Base-by-base conservation (phyloP, 257 asterid genomes). In the Solanum rostratum region DNA sequence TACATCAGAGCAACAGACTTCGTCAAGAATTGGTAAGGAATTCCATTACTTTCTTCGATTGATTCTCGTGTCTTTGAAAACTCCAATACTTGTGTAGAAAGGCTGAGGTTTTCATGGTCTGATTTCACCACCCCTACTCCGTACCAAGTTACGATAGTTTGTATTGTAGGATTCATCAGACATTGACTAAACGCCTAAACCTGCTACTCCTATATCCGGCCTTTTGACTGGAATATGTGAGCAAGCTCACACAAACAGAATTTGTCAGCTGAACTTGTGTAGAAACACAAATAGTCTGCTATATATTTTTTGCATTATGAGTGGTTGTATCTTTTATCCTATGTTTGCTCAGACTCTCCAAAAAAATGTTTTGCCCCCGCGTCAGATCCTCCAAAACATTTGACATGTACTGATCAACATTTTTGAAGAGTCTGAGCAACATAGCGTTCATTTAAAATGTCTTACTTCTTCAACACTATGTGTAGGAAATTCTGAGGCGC, bases 11-110 rank as follows among this genome's bases (percentile, higher is more conserved):
- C 41, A 92, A 82, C 87, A 93, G 87, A 85, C 93, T 95, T 88
- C 96, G 92, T 80, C 94, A 89, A 85, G 98, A 95, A 85, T 55
- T 93, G 97, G 97, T 95, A 84, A 82, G 94, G 74, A 22, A 41
- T 71, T 73, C 15, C 49, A 84, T 45, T 55, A 7, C 39, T 81
- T 53, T 68, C 79, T 62, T 73, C 65, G 6, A 52, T 29, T 80
- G 22, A 53, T 79, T 54, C 79, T 29, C 22, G 3, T 19, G 41
- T 66, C 15, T 49, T 10, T 0, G 24, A 2, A n/a, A 73, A 22
- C 59, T 45, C 57, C 59, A 73, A 45, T 0, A 43, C 57, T 45
- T 14, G 79, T 14, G 79, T 70, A 0, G 0, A 69, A 39, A 69
- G 79, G 1, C 29, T 29, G 12, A 4, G 79, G 18, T 37, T 43